Evolutionary conservation across 345 rosid genomes (phyloP).

Genomic region (Euphorbia lathyris): DNA sequence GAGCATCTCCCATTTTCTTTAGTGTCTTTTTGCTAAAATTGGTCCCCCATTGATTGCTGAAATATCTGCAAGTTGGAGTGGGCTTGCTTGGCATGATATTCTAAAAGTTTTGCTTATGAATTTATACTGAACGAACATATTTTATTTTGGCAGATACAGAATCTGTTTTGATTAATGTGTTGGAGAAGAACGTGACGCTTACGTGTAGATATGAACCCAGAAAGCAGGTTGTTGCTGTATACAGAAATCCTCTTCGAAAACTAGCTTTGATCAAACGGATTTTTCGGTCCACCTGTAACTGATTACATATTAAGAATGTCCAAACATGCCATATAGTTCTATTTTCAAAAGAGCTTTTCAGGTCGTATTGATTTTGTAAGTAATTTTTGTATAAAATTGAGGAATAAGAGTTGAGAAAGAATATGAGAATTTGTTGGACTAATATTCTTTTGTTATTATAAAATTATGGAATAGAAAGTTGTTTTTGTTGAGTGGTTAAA

Average conservation of each 20-base stretch:
- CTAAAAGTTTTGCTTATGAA: neutral
- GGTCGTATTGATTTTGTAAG: conserved; percentile 9
- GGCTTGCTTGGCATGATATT: neutral
- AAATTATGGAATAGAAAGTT: neutral
- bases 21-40: neutral
- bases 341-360: neutral
- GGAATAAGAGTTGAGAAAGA: conserved; percentile 1
- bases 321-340: neutral
- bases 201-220: conserved; percentile 52
- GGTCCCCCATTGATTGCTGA: conserved; percentile 8
- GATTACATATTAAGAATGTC: conserved; percentile 2
- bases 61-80: neutral
- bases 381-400: neutral
- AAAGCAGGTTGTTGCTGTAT: conserved; percentile 27
- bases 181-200: conserved; percentile 75
- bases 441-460: neutral
- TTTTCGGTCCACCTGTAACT: conserved; percentile 35
- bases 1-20: neutral
- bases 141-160: conserved; percentile 55
- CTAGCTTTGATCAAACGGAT: conserved; percentile 52
- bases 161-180: conserved; percentile 55
- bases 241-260: conserved; percentile 43
- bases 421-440: conserved; percentile 1
- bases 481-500: neutral
- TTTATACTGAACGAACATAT: neutral